Evolutionary conservation across 768 basidiomycete genomes (phyloP).

Genomic region (Rhizopogon rudus): DNA sequence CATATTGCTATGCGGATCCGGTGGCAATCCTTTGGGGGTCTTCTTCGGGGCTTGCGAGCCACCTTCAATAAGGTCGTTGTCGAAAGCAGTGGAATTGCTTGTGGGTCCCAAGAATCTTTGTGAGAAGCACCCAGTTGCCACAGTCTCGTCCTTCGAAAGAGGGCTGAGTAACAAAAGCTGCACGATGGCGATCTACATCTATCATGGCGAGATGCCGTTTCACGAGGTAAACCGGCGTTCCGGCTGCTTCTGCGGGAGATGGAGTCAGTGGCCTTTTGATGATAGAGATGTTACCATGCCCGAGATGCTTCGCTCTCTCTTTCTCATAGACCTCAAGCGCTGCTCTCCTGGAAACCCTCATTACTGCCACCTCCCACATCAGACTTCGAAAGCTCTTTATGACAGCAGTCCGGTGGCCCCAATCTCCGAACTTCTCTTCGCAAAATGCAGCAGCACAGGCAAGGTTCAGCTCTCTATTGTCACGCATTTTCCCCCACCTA

Average conservation of each 20-base stretch:
- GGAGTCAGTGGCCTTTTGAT: slow-evolving; percentile 15
- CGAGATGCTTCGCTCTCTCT: slow-evolving; percentile 7
- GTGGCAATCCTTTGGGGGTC: slow-evolving; percentile 17
- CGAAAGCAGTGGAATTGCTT: slow-evolving; percentile 1
- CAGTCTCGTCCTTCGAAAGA: not conserved
- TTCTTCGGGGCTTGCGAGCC: slow-evolving; percentile 3
- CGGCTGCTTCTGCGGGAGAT: slow-evolving; percentile 13
- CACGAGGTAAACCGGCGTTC: slow-evolving; percentile 16
- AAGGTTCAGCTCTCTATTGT: slow-evolving; percentile 17
- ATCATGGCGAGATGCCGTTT: slow-evolving; percentile 9
- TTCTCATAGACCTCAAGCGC: slow-evolving; percentile 27
- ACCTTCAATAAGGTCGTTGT: slow-evolving; percentile 13
- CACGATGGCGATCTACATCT: slow-evolving; percentile 1
- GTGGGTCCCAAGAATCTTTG: slow-evolving; percentile 27
- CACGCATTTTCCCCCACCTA: slow-evolving; percentile 11
- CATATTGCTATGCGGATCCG: slow-evolving; percentile 26
- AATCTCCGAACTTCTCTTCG: slow-evolving; percentile 23
- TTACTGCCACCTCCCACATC: slow-evolving; percentile 17
- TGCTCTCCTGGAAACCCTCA: slow-evolving; percentile 16
- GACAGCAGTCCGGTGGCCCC: slow-evolving; percentile 15
- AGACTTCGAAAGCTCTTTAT: slow-evolving; percentile 17
- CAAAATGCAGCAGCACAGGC: slow-evolving; percentile 18
- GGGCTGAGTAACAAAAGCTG: slow-evolving; percentile 14
- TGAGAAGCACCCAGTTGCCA: slow-evolving; percentile 14
- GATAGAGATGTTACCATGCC: not conserved